Evolutionary conservation across 2,329 filamentous ascomycete genomes (phyloP).

Genomic region (Phaeosphaeriaceae sp.): DNA sequence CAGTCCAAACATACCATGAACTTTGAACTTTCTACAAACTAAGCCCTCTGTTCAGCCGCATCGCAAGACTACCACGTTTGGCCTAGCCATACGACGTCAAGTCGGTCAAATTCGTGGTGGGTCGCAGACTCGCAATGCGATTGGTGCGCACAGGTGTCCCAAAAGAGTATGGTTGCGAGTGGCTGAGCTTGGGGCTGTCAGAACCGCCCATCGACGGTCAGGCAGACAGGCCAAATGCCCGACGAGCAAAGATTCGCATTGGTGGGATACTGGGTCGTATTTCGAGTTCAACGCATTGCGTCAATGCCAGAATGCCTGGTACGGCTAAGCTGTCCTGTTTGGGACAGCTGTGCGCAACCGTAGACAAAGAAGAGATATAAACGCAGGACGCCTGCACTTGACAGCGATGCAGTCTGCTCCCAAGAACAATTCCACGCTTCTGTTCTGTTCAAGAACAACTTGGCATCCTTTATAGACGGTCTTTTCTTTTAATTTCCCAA

Average conservation of each 20-base stretch:
- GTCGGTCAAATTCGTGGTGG: background rate
- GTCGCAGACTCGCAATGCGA: conserved; percentile 8
- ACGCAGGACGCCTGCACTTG: background rate
- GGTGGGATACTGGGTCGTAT: background rate
- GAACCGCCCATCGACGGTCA: background rate
- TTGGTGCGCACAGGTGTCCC: conserved; percentile 24
- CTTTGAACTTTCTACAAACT: background rate
- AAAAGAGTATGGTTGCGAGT: conserved; percentile 16
- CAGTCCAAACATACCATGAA: background rate
- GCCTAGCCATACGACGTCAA: background rate
- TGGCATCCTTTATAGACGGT: too few relatives aligned
- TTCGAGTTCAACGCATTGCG: background rate
- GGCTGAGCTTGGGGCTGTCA: background rate
- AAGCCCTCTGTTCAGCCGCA: background rate
- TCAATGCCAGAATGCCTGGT: conserved; percentile 8
- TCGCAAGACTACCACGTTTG: background rate
- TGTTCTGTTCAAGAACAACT: background rate
- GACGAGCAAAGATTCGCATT: background rate
- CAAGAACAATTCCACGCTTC: too few relatives aligned
- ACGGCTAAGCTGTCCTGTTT: conserved; percentile 3
- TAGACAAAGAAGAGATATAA: conserved; percentile 13
- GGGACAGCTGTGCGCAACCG: conserved; percentile 9
- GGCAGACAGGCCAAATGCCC: background rate
- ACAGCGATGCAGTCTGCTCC: background rate
- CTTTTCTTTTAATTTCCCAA: background rate